phyloP scores from a whole-genome alignment of 345 rosid genomes.

The Eucalyptus tenuipes region DNA sequence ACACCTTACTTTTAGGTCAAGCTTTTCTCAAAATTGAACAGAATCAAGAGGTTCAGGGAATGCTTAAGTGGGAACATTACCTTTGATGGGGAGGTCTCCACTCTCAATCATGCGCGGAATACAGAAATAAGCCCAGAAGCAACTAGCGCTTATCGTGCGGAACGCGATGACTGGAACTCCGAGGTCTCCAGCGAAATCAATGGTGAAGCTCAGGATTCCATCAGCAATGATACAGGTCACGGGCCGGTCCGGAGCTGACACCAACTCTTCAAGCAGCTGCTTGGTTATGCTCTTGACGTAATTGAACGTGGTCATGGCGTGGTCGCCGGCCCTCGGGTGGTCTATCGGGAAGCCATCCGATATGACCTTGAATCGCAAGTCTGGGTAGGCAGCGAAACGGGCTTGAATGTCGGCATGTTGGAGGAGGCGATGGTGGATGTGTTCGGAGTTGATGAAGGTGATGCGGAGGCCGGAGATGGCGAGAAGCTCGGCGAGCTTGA shows the following conservation, averaged over 20 bases:
- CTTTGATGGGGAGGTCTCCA: background rate
- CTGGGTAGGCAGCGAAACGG: constrained; percentile 3
- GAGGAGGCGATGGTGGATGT: constrained; percentile 19
- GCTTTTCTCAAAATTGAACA: background rate
- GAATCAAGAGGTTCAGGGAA: background rate
- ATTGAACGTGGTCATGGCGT: background rate
- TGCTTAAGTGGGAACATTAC: background rate
- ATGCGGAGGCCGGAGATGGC: constrained; percentile 26
- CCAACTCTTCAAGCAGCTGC: background rate
- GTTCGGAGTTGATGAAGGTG: constrained; percentile 43
- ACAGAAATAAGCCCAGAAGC: constrained; percentile 14
- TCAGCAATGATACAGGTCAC: constrained; percentile 23
- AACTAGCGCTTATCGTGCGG: constrained; percentile 15
- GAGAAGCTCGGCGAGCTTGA: constrained; percentile 54
- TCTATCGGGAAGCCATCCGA: constrained; percentile 15
- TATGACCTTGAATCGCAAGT: constrained; percentile 15
- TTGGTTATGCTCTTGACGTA: background rate
- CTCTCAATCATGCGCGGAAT: constrained; percentile 6
- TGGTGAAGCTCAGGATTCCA: constrained; percentile 5
- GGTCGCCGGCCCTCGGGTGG: background rate
- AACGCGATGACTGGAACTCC: constrained; percentile 16
- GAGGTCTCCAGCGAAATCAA: constrained; percentile 19
- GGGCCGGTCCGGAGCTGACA: background rate
- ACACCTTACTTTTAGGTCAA: background rate
- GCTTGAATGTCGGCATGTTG: constrained; percentile 11